Percentiles rank a stretch among this genome's conserved stretches.
These are phyloP conservation scores for Tremellales sp. DNA, from an alignment of 1,284 basidiomycete species.

Conservation along the genomic window DNA sequence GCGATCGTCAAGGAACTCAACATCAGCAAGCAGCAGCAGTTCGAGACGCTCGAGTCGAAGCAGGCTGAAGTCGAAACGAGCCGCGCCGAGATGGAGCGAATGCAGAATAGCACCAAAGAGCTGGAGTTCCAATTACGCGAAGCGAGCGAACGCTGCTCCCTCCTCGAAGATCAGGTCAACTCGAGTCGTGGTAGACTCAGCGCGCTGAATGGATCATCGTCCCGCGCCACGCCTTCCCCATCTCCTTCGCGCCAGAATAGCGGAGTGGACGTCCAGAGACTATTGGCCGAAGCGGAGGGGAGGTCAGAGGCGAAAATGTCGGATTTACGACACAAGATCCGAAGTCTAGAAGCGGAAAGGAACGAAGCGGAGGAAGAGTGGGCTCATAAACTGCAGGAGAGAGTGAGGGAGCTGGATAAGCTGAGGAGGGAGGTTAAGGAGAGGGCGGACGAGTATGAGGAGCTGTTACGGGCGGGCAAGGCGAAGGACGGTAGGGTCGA, in stretches of 20 bases:
- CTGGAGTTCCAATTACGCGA: slow-evolving; percentile 80
- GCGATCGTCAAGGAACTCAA: slow-evolving; percentile 62
- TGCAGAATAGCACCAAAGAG: slow-evolving; percentile 74
- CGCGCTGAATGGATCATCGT: not conserved
- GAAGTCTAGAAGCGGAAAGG: slow-evolving; percentile 42
- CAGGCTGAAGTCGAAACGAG: slow-evolving; percentile 83
- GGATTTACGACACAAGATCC: slow-evolving; percentile 57
- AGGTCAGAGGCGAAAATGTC: slow-evolving; percentile 70
- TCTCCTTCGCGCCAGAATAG: slow-evolving; percentile 14
- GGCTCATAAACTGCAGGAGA: slow-evolving; percentile 58
- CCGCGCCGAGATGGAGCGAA: slow-evolving; percentile 64
- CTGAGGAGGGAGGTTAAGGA: slow-evolving; percentile 59
- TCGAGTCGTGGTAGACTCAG: slow-evolving; percentile 5
- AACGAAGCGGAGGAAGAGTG: slow-evolving; percentile 69
- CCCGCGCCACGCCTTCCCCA: slow-evolving; percentile 6
- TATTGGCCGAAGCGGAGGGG: slow-evolving; percentile 71
- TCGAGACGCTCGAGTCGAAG: slow-evolving; percentile 75
- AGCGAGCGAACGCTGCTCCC: slow-evolving; percentile 61
- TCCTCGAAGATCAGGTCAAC: slow-evolving; percentile 57
- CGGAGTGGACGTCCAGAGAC: slow-evolving; percentile 64
- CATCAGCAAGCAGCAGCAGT: slow-evolving; percentile 68
- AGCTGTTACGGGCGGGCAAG: slow-evolving; percentile 57
- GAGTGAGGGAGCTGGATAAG: slow-evolving; percentile 67
- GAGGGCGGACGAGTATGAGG: slow-evolving; percentile 52
- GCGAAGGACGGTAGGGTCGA: slow-evolving; percentile 59